Percentiles rank a stretch among this genome's conserved stretches.
Evolutionary conservation across 768 basidiomycete species (phyloP).

Genomic region (Amanita molliuscula): DNA sequence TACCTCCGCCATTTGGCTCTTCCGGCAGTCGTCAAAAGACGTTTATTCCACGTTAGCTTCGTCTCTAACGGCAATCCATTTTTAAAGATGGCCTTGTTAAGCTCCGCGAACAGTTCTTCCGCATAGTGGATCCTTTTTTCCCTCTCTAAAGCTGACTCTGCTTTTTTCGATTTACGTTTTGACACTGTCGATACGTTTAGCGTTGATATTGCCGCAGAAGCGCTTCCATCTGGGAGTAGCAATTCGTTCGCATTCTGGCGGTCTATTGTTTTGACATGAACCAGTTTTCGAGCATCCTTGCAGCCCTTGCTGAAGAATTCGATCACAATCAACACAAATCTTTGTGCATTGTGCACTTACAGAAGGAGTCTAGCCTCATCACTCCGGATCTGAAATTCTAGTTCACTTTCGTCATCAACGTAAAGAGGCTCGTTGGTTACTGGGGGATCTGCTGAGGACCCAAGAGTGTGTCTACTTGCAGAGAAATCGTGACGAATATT

Average conservation of each 20-base stretch:
- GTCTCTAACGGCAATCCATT: conserved; percentile 43
- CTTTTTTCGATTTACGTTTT: conserved; percentile 28
- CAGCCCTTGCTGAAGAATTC: neutral
- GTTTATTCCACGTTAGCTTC: conserved; percentile 55
- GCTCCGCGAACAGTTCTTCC: conserved; percentile 42
- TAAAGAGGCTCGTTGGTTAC: conserved; percentile 3
- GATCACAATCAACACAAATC: neutral
- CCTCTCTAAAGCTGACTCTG: conserved; percentile 30
- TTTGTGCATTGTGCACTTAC: conserved; percentile 13
- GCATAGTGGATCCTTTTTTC: conserved; percentile 42
- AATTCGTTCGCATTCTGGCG: neutral
- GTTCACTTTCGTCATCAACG: conserved; percentile 7
- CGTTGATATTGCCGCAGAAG: neutral
- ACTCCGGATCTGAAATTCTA: neutral
- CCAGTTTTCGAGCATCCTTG: conserved; percentile 39
- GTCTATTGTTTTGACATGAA: conserved; percentile 8
- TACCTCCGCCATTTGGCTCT: conserved; percentile 57
- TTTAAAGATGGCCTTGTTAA: conserved; percentile 50
- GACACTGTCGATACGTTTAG: neutral
- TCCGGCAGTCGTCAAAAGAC: conserved; percentile 59
- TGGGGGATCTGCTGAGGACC: neutral
- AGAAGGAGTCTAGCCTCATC: conserved; percentile 20
- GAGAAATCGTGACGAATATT: no score
- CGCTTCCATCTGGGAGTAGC: neutral
- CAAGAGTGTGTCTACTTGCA: neutral